Percentiles rank a stretch among this genome's conserved stretches.
phyloP scores from a whole-genome alignment of 495 filamentous ascomycete species.

The Aspergillus steynii region DNA sequence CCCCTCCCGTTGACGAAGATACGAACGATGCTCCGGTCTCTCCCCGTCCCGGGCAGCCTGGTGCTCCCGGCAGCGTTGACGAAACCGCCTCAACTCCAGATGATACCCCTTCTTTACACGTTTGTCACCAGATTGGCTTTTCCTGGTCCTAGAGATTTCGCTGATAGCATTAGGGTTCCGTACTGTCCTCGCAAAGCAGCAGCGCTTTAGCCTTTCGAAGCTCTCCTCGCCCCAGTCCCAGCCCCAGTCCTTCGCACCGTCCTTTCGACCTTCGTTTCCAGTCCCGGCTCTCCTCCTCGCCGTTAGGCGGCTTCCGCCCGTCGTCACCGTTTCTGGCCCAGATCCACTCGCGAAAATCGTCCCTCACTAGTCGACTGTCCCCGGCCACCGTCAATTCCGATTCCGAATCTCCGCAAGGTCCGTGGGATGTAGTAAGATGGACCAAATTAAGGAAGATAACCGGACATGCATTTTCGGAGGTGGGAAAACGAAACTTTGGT shows the following conservation, averaged over 20 bases:
- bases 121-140: constrained; percentile 40
- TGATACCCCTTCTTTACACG: constrained; percentile 86
- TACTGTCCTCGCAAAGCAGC: constrained; percentile 74
- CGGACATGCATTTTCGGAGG: constrained; percentile 89
- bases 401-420: constrained; percentile 63
- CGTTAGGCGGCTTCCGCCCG: constrained; percentile 60
- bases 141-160: constrained; percentile 3
- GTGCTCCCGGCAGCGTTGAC: constrained; percentile 39
- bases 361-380: constrained; percentile 56
- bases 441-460: constrained; percentile 89
- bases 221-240: constrained; percentile 58
- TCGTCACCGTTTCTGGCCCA: constrained; percentile 78
- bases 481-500: constrained; percentile 89
- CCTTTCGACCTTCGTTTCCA: constrained; percentile 95
- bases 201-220: constrained; percentile 52
- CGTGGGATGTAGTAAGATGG: constrained; percentile 97
- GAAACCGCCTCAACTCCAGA: constrained; percentile 72
- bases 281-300: constrained; percentile 71
- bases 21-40: constrained; percentile 19
- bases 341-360: constrained; percentile 76
- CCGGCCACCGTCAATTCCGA: constrained; percentile 55
- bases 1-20: constrained; percentile 11
- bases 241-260: constrained; percentile 79
- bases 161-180: constrained; percentile 64
- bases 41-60: constrained; percentile 22